Evolutionary conservation across 1,284 basidiomycete species (phyloP), one percentile per base, ranked within the genome.

Genomic region (Ganoderma sinense): DNA sequence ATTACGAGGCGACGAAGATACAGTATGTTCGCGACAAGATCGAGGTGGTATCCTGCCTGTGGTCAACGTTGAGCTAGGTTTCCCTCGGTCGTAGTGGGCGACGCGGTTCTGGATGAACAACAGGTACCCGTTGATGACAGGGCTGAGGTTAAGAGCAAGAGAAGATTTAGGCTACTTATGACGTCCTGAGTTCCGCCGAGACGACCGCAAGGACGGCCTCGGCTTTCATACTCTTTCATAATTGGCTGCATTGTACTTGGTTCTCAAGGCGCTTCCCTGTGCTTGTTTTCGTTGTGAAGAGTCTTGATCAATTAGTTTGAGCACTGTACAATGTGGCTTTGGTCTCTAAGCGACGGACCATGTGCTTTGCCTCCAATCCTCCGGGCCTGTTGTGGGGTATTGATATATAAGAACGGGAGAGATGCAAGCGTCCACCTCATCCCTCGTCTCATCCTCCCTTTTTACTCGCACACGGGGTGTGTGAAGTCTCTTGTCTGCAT

Each of bases 381-480:
- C 41, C 41, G 43, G 7, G 18, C n/a, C n/a, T 23, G 14, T 23
- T n/a, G 48, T 53, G 48, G 23, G 11, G 23, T 53, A 0, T 5
- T 26, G 16, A 51, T 66, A 69, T 69, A 69, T 51, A 64, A 60
- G 61, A 51, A 62, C 23, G 18, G 33, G 14, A 4, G 18, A 39
- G 10, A 53, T 53, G 8, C 4, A 23, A 23, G 51, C 7, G 18
- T 13, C 7, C n/a, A 51, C 23, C 48, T 26, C 45, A 53, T 51
- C n/a, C 55, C 29, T 48, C 65, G 51, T 69, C 61, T 43, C 36
- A 56, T 63, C 64, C 61, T 63, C 36, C 29, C 64, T 40, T 23
- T 20, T 53, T 53, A 20, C 39, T 65, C 53, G 40, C 68, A 66
- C 64, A 69, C 68, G 63, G 68, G 68, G 36, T 69, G 68, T 69